Conservation (phyloP, 140 eudicot species). For the Cichorium intybus region DNA sequence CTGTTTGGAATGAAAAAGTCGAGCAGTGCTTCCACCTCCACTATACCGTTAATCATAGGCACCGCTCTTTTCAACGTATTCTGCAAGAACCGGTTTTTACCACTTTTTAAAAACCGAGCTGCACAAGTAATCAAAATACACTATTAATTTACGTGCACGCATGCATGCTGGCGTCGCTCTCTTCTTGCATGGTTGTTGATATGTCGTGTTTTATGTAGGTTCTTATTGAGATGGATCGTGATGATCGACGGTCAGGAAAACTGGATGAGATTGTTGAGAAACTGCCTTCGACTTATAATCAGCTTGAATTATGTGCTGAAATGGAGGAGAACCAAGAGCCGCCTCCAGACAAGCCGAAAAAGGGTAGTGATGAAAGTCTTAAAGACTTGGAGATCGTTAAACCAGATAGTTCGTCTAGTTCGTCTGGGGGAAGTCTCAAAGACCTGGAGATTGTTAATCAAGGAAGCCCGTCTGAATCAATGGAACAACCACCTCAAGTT, state of each 20-base stretch:
- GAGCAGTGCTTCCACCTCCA: slow-evolving; percentile 55
- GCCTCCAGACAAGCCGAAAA: slow-evolving; percentile 16
- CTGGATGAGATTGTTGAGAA: slow-evolving; percentile 47
- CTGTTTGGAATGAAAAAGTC: slow-evolving; percentile 71
- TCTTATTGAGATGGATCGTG: slow-evolving; percentile 88
- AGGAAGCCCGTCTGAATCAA: neutral
- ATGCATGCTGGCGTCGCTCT: neutral
- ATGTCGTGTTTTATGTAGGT: slow-evolving; percentile 36
- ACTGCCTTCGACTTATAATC: slow-evolving; percentile 53
- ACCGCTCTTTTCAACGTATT: slow-evolving; percentile 78
- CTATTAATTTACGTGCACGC: too few relatives aligned
- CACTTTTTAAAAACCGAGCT: slow-evolving; percentile 49
- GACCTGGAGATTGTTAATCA: neutral
- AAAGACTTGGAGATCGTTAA: slow-evolving; percentile 35
- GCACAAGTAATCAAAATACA: slow-evolving; percentile 48
- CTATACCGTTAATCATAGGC: slow-evolving; percentile 52
- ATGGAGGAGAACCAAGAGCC: slow-evolving; percentile 8
- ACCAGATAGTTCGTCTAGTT: slow-evolving; percentile 19
- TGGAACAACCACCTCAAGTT: neutral
- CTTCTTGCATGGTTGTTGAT: neutral
- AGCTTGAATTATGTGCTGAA: slow-evolving; percentile 41
- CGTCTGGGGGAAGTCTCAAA: neutral
- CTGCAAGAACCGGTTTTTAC: slow-evolving; percentile 83
- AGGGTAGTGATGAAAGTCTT: slow-evolving; percentile 26
- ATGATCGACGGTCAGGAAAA: slow-evolving; percentile 54